phyloP scores from a whole-genome alignment of 2,329 filamentous ascomycete species.

The Penicillium sclerotiorum region DNA sequence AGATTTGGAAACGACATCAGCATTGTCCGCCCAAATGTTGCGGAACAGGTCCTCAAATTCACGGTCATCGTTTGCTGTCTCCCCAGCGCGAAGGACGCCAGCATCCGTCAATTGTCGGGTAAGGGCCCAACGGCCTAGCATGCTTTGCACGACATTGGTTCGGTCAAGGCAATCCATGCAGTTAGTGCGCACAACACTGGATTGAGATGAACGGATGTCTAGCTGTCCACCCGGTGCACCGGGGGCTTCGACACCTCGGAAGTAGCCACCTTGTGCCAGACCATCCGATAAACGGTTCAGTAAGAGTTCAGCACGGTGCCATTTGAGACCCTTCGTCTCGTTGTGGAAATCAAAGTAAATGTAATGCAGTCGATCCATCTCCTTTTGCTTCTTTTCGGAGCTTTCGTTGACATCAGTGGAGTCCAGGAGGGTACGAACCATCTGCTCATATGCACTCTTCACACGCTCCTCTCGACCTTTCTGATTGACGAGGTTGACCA shows the following conservation, averaged over 20 bases:
- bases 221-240: conserved; percentile 69
- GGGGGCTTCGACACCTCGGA: conserved; percentile 85
- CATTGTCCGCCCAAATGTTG: conserved; percentile 98
- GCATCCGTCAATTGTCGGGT: conserved; percentile 86
- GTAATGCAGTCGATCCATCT: conserved; percentile 87
- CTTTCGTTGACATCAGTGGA: conserved; percentile 68
- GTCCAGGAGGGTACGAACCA: conserved; percentile 75
- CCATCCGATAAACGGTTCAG: conserved; percentile 79
- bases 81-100: conserved; percentile 74
- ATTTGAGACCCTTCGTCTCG: conserved; percentile 92
- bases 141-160: conserved; percentile 96
- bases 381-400: conserved; percentile 62
- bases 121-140: conserved; percentile 87
- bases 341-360: conserved; percentile 98
- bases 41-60: conserved; percentile 90
- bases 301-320: conserved; percentile 86
- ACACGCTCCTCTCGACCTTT: conserved; percentile 86
- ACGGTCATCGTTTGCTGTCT: conserved; percentile 76
- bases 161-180: conserved; percentile 99
- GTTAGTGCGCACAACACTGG: conserved; percentile 91
- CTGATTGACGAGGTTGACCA: conserved; percentile 97
- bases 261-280: conserved; percentile 81
- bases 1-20: conserved; percentile 86
- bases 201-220: conserved; percentile 80
- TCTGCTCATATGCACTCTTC: conserved; percentile 91